Percentiles rank a stretch among this genome's conserved stretches.
Conservation (phyloP, 495 filamentous ascomycete species). For the Annulohypoxylon moriforme region DNA sequence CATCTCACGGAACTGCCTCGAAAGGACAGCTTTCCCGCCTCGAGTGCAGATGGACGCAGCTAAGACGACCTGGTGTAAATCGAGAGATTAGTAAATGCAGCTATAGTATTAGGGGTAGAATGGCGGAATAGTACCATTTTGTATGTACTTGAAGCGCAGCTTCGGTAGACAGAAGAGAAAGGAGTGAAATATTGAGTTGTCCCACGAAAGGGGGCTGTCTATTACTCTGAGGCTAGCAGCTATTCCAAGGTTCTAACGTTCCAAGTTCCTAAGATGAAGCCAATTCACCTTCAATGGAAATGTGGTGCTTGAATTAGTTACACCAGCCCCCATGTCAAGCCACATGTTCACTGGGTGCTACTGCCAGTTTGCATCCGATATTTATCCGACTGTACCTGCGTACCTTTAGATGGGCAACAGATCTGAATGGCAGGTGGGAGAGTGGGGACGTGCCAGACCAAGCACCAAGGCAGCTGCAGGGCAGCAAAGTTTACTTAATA, state of each 20-base stretch:
- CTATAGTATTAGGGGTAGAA: constrained; percentile 24
- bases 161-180: not conserved
- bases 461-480: not conserved
- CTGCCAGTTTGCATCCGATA: not conserved
- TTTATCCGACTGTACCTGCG: constrained; percentile 16
- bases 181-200: constrained; percentile 3
- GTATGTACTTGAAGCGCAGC: constrained; percentile 1
- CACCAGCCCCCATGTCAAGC: constrained; percentile 46
- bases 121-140: constrained; percentile 49
- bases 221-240: constrained; percentile 31
- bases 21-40: constrained; percentile 96
- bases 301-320: constrained; percentile 22
- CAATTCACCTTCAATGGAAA: constrained; percentile 39
- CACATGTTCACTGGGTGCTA: constrained; percentile 25
- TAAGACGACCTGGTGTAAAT: constrained; percentile 81
- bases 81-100: constrained; percentile 31
- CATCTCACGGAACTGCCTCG: constrained; percentile 96
- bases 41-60: constrained; percentile 99
- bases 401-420: not conserved
- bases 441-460: not conserved
- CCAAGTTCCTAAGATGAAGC: constrained; percentile 30
- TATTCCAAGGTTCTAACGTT: not conserved
- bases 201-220: constrained; percentile 20
- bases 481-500: not conserved
- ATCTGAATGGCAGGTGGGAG: not conserved